phyloP scores from a whole-genome alignment of 1,284 basidiomycete genomes.

The Microbotryum lychnidis-dioicae region DNA sequence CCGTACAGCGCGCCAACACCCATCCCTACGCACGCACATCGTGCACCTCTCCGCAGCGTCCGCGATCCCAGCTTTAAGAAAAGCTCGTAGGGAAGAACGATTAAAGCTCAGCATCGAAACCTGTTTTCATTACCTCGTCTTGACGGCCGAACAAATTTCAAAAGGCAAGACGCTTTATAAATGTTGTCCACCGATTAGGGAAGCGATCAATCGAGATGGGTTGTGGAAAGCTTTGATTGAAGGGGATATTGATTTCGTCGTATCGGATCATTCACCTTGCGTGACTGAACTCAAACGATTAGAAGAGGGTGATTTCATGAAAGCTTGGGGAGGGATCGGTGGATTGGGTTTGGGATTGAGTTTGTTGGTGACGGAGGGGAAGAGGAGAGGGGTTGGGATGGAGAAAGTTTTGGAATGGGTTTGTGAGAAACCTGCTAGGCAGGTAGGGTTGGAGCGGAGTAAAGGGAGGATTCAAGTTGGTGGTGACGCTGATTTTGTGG shows the following conservation, averaged over 20 bases:
- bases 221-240: slow-evolving; percentile 72
- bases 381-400: slow-evolving; percentile 51
- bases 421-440: slow-evolving; percentile 60
- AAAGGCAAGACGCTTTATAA: slow-evolving; percentile 52
- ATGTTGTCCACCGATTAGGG: slow-evolving; percentile 88
- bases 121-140: slow-evolving; percentile 84
- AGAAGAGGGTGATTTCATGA: slow-evolving; percentile 70
- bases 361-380: slow-evolving; percentile 68
- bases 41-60: slow-evolving; percentile 80
- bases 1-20: slow-evolving; percentile 53
- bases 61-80: slow-evolving; percentile 64
- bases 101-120: slow-evolving; percentile 69
- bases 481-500: slow-evolving; percentile 70
- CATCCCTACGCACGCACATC: slow-evolving; percentile 72
- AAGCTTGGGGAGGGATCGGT: slow-evolving; percentile 86
- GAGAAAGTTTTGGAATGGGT: slow-evolving; percentile 65
- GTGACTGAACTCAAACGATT: slow-evolving; percentile 68
- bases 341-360: slow-evolving; percentile 78
- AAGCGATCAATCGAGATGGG: slow-evolving; percentile 57
- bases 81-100: slow-evolving; percentile 53
- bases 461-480: slow-evolving; percentile 69
- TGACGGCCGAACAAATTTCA: slow-evolving; percentile 48
- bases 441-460: slow-evolving; percentile 57
- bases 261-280: slow-evolving; percentile 90
- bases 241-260: slow-evolving; percentile 77